Percentiles rank a stretch among this genome's conserved stretches.
Evolutionary conservation across 495 filamentous ascomycete species (phyloP).

Genomic region (Penicillium longicatenatum): DNA sequence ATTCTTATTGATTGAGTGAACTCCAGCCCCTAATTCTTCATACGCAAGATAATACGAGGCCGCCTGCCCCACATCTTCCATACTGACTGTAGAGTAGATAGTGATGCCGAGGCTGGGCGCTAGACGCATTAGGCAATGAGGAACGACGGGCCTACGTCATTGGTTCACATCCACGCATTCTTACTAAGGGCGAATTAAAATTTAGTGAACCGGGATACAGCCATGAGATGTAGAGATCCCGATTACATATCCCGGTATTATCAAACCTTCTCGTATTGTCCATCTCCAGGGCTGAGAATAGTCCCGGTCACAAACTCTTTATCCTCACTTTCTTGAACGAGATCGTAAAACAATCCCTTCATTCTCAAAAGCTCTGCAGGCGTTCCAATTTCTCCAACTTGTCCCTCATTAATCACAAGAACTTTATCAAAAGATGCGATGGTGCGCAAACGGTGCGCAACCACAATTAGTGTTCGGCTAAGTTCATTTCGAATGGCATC

Average conservation of each 20-base stretch:
- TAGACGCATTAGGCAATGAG: neutral
- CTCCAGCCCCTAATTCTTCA: neutral
- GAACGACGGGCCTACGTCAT: neutral
- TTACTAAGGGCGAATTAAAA: too few relatives aligned
- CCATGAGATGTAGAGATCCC: too few relatives aligned
- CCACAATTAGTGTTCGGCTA: neutral
- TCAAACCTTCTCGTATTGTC: too few relatives aligned
- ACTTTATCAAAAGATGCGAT: neutral
- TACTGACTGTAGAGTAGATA: neutral
- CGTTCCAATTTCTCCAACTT: neutral
- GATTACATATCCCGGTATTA: too few relatives aligned
- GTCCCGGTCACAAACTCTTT: too few relatives aligned
- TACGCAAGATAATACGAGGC: neutral
- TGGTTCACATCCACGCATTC: neutral
- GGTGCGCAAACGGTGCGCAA: neutral
- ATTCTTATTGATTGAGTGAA: neutral
- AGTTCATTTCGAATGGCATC: neutral
- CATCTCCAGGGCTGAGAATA: too few relatives aligned
- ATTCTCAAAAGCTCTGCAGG: neutral
- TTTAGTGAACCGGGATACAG: too few relatives aligned
- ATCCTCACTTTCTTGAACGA: neutral
- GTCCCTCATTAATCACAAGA: neutral
- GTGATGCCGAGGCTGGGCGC: neutral
- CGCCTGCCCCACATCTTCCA: neutral
- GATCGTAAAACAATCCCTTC: neutral